Conservation (phyloP, 768 basidiomycete genomes). For the Chalciporus chontae region DNA sequence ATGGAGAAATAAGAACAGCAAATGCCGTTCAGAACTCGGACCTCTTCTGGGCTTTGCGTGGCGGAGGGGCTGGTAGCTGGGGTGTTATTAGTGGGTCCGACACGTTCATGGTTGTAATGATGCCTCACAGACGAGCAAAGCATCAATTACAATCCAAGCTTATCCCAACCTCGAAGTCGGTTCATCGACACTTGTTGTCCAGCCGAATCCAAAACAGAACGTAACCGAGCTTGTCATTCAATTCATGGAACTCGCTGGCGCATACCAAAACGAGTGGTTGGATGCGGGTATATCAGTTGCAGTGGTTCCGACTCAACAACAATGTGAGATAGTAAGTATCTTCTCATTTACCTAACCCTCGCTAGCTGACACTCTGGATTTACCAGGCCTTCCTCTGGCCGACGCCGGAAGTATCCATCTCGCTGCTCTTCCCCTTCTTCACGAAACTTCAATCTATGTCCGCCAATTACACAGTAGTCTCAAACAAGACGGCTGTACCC, state of each 20-base stretch:
- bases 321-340: background rate
- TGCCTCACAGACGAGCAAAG: background rate
- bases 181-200: constrained; percentile 4
- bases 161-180: constrained; percentile 6
- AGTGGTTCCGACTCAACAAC: background rate
- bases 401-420: background rate
- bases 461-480: constrained; percentile 10
- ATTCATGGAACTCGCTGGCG: constrained; percentile 17
- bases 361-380: background rate
- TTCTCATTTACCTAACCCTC: background rate
- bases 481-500: constrained; percentile 8
- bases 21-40: constrained; percentile 41
- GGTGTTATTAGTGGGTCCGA: constrained; percentile 36
- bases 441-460: constrained; percentile 13
- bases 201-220: constrained; percentile 14
- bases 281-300: constrained; percentile 8
- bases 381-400: constrained; percentile 13
- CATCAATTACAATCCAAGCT: constrained; percentile 14
- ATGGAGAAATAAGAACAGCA: constrained; percentile 36
- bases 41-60: constrained; percentile 53
- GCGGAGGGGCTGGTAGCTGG: constrained; percentile 48
- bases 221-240: constrained; percentile 5
- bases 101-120: background rate
- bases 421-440: constrained; percentile 13
- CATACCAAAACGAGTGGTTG: constrained; percentile 11